These are phyloP conservation scores for Fallopia convolvulus DNA, from an alignment of 148 eudicot species.

Conservation along the genomic window DNA sequence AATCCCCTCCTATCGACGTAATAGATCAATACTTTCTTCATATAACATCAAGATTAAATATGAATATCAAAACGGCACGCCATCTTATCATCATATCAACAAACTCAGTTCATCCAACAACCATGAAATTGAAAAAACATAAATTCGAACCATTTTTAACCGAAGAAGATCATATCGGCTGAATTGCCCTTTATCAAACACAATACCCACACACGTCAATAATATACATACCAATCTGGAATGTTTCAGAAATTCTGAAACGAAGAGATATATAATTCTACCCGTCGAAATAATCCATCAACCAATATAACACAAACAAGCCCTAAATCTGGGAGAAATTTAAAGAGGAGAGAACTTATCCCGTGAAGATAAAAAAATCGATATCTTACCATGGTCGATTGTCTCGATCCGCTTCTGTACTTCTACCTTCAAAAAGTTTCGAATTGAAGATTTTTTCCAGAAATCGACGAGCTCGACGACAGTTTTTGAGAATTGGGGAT, in stretches of 20 bases:
- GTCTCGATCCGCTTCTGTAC: neutral
- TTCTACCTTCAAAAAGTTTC: neutral
- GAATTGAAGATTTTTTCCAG: neutral
- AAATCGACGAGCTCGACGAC: neutral
- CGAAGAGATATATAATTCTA: neutral
- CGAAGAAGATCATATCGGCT: neutral
- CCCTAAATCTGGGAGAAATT: neutral
- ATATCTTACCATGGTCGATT: neutral
- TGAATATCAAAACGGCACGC: too few relatives aligned
- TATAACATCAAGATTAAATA: neutral
- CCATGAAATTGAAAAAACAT: neutral
- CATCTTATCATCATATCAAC: neutral
- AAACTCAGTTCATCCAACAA: neutral
- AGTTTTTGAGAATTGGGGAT: neutral
- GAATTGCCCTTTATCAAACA: neutral
- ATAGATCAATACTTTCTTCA: neutral
- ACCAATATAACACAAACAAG: neutral
- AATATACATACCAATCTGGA: neutral
- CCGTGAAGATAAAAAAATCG: neutral
- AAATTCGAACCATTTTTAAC: neutral
- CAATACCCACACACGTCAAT: neutral
- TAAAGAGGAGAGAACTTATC: neutral
- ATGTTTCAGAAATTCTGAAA: neutral
- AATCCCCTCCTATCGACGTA: neutral
- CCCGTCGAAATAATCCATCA: neutral